Evolutionary conservation across 352 stramenopile genomes (phyloP), one percentile per base, ranked within the genome.

Genomic region (Globisporangium parvum): DNA sequence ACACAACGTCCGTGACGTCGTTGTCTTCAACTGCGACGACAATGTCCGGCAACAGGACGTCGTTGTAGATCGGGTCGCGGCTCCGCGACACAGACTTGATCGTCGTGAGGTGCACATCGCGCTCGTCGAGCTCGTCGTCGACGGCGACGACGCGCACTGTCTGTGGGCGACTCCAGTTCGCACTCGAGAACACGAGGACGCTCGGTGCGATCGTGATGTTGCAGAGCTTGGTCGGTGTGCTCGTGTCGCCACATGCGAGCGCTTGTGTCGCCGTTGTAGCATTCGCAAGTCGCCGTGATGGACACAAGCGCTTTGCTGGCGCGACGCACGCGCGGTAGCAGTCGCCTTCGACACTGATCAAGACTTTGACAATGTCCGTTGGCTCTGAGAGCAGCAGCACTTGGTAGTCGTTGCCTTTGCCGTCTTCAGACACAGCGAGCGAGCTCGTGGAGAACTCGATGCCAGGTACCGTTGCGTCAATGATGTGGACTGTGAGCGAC

Each of bases 381-480:
- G 82, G 82, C 51, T 90, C 74, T 0, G 79, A 87, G 0, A 86
- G 64, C 33, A 92, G 33, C 6, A 88, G 51, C 10, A 90, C 70
- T 53, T 92, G 79, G 50, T 87, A 92, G 51, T 90, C 76, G 31
- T 89, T 89, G 2, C 67, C 77, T 41, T 77, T 75, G 0, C 82
- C 82, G 1, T 75, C 66, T 54, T 92, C 82, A 0, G 79, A 87
- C 2, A 92, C 76, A 10, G 70, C 68, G 10, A 92, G 50, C 3
- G 79, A 87, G 20, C 47, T 73, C 0, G 79, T 76, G 1, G 82
- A 92, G n/a, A 89, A 85, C 48, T 88, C 70, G 26, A 92, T 73
- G 0, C 74, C 75, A 1, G 82, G 75, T 1, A 89, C 59, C 0
- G 69, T 87, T 18, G 72, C 47, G 44, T 88, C 78, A 26, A 75